phyloP scores from a whole-genome alignment of 75 land plant species.

The Pinus tabuliformis region DNA sequence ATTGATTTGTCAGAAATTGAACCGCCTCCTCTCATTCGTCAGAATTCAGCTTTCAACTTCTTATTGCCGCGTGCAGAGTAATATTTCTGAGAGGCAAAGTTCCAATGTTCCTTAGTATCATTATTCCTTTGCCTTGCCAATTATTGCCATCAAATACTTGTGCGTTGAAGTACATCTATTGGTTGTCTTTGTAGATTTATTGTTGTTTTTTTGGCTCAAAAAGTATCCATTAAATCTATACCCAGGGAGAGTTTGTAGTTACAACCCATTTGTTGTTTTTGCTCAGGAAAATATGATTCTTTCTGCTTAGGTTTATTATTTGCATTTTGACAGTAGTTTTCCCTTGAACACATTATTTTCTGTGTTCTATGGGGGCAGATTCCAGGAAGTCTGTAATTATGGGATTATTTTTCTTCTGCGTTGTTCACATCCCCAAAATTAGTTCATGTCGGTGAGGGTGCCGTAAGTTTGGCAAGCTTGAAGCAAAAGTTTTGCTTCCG shows the following conservation, averaged over 20 bases:
- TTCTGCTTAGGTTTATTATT: slow-evolving; percentile 1
- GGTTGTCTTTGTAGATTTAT: slow-evolving; percentile 6
- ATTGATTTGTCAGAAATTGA: slow-evolving; percentile 50
- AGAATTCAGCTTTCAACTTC: slow-evolving; percentile 51
- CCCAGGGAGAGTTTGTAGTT: neutral
- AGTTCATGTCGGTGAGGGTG: slow-evolving; percentile 7
- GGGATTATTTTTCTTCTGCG: slow-evolving; percentile 7
- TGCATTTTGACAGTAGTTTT: neutral
- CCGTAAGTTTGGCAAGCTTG: slow-evolving; percentile 9
- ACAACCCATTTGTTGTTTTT: slow-evolving; percentile 4
- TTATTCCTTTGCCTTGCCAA: neutral
- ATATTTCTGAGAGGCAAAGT: slow-evolving; percentile 10
- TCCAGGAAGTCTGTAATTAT: slow-evolving; percentile 1
- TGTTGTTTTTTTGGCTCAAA: neutral
- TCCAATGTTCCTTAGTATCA: neutral
- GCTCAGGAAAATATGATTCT: slow-evolving; percentile 3
- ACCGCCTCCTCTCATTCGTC: slow-evolving; percentile 39
- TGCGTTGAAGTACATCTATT: neutral
- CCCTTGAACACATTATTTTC: neutral
- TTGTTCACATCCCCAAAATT: neutral
- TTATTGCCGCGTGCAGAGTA: slow-evolving; percentile 32
- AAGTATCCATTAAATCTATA: neutral
- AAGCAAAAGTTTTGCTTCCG: slow-evolving; percentile 9
- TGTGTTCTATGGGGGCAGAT: slow-evolving; percentile 9
- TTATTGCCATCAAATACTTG: slow-evolving; percentile 3